Conservation (phyloP, 2,329 filamentous ascomycete genomes). For the Fusarium setosum region DNA sequence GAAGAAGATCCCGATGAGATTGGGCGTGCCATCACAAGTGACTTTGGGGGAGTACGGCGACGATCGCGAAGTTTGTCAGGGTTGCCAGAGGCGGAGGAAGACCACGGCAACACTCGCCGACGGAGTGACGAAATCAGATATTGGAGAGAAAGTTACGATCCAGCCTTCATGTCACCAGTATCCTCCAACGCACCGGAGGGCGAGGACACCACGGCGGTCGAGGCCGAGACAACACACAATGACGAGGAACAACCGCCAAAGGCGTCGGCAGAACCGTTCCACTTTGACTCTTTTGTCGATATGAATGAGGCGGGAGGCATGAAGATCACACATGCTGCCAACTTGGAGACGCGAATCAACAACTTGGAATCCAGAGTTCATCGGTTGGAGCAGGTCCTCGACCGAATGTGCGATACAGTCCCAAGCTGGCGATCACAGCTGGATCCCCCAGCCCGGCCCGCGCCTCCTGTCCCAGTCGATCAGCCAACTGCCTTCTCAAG, state of each 20-base stretch:
- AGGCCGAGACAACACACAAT: conserved; percentile 48
- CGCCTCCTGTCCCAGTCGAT: conserved; percentile 38
- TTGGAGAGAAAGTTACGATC: conserved; percentile 71
- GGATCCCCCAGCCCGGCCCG: conserved; percentile 41
- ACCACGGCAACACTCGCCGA: conserved; percentile 54
- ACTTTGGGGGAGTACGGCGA: conserved; percentile 60
- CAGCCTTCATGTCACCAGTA: conserved; percentile 61
- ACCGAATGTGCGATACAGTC: conserved; percentile 60
- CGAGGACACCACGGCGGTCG: conserved; percentile 45
- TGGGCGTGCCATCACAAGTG: conserved; percentile 71
- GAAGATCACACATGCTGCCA: conserved; percentile 68
- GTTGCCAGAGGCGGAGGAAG: conserved; percentile 55
- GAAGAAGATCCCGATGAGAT: conserved; percentile 65
- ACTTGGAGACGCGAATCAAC: conserved; percentile 64
- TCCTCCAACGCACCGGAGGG: conserved; percentile 58
- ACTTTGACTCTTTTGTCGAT: conserved; percentile 61
- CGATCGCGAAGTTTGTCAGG: conserved; percentile 71
- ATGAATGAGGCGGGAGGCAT: conserved; percentile 62
- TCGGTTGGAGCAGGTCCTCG: conserved; percentile 64
- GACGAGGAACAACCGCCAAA: conserved; percentile 45
- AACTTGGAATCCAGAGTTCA: conserved; percentile 63
- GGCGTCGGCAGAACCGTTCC: conserved; percentile 63
- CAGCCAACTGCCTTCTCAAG: conserved; percentile 25
- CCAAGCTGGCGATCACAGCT: conserved; percentile 52
- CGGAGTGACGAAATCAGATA: conserved; percentile 73